Percentiles rank a stretch among this genome's conserved stretches.
Conservation (phyloP, 1,284 basidiomycete species). For the Coniophora puteana region DNA sequence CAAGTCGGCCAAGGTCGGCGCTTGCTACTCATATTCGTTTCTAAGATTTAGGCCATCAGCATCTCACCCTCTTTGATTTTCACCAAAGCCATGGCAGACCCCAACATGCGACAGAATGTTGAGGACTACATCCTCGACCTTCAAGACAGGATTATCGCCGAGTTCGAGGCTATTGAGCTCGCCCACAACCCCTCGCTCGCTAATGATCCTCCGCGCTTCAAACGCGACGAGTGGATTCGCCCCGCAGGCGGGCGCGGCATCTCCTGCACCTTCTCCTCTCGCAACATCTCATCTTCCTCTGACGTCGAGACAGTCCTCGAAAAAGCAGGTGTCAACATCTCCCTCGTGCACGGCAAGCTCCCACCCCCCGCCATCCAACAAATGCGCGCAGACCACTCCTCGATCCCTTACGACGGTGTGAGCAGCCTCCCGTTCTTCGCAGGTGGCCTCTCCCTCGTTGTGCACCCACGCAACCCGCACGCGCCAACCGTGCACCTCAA, state of each 20-base stretch:
- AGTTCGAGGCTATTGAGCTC: slow-evolving; percentile 75
- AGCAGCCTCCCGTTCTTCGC: slow-evolving; percentile 88
- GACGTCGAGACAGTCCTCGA: slow-evolving; percentile 65
- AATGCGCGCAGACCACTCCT: slow-evolving; percentile 91
- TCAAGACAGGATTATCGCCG: slow-evolving; percentile 80
- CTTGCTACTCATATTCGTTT: too few species aligned
- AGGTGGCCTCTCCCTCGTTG: slow-evolving; percentile 87
- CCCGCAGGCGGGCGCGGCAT: slow-evolving; percentile 83
- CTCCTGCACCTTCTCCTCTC: slow-evolving; percentile 78
- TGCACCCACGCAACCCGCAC: slow-evolving; percentile 92
- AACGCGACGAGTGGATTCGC: slow-evolving; percentile 86
- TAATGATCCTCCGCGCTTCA: slow-evolving; percentile 67
- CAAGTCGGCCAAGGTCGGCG: too few species aligned
- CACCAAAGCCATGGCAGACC: too few species aligned
- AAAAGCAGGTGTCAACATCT: slow-evolving; percentile 97
- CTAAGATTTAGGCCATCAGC: too few species aligned
- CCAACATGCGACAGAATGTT: slow-evolving; percentile 74
- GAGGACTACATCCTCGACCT: slow-evolving; percentile 77
- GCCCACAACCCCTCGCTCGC: too few species aligned
- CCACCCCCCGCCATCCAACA: slow-evolving; percentile 88
- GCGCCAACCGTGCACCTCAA: slow-evolving; percentile 95
- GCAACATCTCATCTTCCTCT: slow-evolving; percentile 19
- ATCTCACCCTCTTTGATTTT: too few species aligned
- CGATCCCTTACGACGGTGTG: slow-evolving; percentile 64
- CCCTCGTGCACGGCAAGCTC: slow-evolving; percentile 85